Percentiles rank a stretch among this genome's conserved stretches.
Evolutionary conservation across 148 eudicot species (phyloP).

Genomic region (Fagopyrum esculentum): DNA sequence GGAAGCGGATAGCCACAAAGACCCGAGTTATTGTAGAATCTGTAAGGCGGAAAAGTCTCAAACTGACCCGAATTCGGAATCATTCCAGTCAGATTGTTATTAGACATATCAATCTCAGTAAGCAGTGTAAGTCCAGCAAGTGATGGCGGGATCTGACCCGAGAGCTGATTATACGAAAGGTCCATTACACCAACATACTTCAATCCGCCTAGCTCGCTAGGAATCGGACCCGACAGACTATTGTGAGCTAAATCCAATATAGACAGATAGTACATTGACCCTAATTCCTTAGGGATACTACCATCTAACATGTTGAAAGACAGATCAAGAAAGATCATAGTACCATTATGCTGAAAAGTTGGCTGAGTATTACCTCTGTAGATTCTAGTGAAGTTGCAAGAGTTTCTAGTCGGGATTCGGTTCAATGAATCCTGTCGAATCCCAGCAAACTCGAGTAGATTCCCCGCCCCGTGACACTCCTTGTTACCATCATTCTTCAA

Average conservation of each 20-base stretch:
- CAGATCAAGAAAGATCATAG: conserved; percentile 80
- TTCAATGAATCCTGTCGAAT: conserved; percentile 44
- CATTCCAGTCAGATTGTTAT: conserved; percentile 54
- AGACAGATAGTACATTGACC: conserved; percentile 54
- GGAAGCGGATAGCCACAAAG: conserved; percentile 84
- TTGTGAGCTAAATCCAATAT: conserved; percentile 80
- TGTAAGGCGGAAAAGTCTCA: conserved; percentile 52
- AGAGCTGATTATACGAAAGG: conserved; percentile 56
- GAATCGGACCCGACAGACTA: conserved; percentile 59
- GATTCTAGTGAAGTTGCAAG: conserved; percentile 64
- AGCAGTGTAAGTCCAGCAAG: conserved; percentile 44
- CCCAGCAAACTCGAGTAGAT: conserved; percentile 82
- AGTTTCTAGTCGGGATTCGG: conserved; percentile 46
- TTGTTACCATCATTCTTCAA: conserved; percentile 69
- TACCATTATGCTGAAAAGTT: conserved; percentile 70
- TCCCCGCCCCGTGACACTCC: conserved; percentile 82
- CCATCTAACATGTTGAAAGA: conserved; percentile 66
- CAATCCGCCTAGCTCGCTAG: conserved; percentile 52
- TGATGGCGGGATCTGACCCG: conserved; percentile 59
- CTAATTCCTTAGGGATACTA: conserved; percentile 79
- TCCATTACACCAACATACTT: conserved; percentile 61
- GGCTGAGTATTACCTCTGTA: conserved; percentile 63
- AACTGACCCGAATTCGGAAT: conserved; percentile 75
- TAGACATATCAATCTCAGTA: conserved; percentile 58
- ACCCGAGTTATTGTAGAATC: conserved; percentile 63